Base-by-base conservation (phyloP, 2,329 filamentous ascomycete species). In the Xylariaceae sp. region DNA sequence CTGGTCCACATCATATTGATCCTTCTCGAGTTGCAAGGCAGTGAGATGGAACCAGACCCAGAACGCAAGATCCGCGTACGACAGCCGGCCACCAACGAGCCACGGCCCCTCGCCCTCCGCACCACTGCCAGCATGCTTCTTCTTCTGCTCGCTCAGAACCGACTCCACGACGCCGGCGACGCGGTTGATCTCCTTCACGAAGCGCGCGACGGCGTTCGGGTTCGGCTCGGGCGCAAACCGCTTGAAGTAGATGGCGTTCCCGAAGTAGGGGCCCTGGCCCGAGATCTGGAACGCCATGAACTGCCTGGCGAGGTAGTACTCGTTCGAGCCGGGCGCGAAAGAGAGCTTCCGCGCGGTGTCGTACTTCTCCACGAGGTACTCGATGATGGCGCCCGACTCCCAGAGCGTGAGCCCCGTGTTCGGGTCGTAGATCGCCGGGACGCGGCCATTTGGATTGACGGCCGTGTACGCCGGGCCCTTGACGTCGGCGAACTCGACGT, bases 261-360 rank as follows among this genome's bases (percentile, higher is more conserved):
- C 78, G 54, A 72, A 79, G 61, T 79, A 79, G 0, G 76, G 77
- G 1, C 75, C 77, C 57, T 79, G 76, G 11, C 75, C 75, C 3
- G 69, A 69, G 42, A 66, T 65, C 61, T 79, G 75, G 63, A 73
- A 77, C 61, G 70, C 70, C 3, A 78, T 69, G 70, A 73, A 78
- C 35, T 76, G 73, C 47, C 70, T 72, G 3, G 71, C 69, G 1
- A 68, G 64, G 54, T 71, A 73, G 32, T 61, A 65, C 16, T 77
- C 73, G 2, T 66, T 59, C 9, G 61, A 64, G 3, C 63, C 62
- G 0, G 64, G 43, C 7, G 44, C 49, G 55, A 73, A 76, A 41
- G 66, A 70, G 11, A 77, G 46, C 29, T 66, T 67, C 23, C 65
- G 58, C 2, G 70, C 60, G 10, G 58, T 71, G 60, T 80, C 76